Percentiles rank a stretch among this genome's conserved stretches.
phyloP scores from a whole-genome alignment of 2,329 filamentous ascomycete species.

The Colletotrichum acutatum region DNA sequence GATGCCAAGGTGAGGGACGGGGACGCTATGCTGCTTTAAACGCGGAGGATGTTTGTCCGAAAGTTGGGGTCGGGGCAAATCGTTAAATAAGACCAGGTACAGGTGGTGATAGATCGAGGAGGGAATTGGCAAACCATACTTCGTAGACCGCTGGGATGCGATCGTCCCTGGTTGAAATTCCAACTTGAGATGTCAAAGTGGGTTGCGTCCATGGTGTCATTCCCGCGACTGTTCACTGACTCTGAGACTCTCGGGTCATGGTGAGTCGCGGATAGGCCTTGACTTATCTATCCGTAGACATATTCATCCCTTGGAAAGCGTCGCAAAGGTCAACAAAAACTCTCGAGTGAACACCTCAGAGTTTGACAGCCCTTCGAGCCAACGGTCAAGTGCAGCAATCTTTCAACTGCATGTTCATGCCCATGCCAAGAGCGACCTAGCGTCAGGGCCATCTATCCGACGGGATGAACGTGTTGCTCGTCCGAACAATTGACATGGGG shows the following conservation, averaged over 20 bases:
- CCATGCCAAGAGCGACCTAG: background rate
- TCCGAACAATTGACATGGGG: background rate
- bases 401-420: background rate
- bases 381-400: background rate
- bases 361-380: background rate
- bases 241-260: background rate
- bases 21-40: slow-evolving; percentile 5
- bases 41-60: slow-evolving; percentile 18
- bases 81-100: no score
- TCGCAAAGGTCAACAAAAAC: background rate
- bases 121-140: background rate
- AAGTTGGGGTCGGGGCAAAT: slow-evolving; percentile 18
- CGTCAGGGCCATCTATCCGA: slow-evolving; percentile 6
- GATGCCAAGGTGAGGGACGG: slow-evolving; percentile 11
- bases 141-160: background rate
- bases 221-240: background rate
- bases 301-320: background rate
- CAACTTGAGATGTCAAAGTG: background rate
- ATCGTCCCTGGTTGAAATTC: slow-evolving; percentile 22
- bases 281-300: no score
- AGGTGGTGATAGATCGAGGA: background rate
- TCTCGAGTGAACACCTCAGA: no score
- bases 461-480: slow-evolving; percentile 8
- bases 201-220: background rate
- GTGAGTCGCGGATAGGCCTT: no score